Conservation (phyloP, 1,139 yeast species). For the Zhuliangozyma parablackwelliae region DNA sequence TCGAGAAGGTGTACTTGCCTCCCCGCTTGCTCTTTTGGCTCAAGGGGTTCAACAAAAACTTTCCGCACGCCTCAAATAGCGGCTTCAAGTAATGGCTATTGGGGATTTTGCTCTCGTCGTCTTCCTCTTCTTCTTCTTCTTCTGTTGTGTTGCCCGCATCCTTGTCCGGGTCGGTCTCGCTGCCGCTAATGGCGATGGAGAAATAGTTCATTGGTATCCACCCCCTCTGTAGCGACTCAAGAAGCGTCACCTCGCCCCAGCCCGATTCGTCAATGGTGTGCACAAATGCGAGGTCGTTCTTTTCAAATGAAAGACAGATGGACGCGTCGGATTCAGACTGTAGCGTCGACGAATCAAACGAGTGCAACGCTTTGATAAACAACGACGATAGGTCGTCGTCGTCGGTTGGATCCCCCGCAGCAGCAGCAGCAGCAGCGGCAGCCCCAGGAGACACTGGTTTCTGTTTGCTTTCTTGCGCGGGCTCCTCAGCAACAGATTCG, state of each 20-base stretch:
- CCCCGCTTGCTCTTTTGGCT: constrained; percentile 36
- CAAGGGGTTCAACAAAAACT: constrained; percentile 67
- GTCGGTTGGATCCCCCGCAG: constrained; percentile 6
- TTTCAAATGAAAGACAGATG: constrained; percentile 78
- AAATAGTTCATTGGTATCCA: constrained; percentile 98
- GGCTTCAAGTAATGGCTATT: constrained; percentile 51
- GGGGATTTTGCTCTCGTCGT: constrained; percentile 24
- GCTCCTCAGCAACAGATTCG: too few relatives aligned
- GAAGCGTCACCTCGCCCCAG: constrained; percentile 93
- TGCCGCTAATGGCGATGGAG: constrained; percentile 48
- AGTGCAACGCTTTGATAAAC: constrained; percentile 65
- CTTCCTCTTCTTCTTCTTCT: constrained; percentile 14
- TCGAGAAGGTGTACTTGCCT: constrained; percentile 45
- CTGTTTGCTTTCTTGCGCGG: not conserved
- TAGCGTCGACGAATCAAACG: constrained; percentile 69
- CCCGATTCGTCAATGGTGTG: constrained; percentile 91
- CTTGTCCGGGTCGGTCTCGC: constrained; percentile 14
- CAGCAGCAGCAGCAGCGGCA: not conserved
- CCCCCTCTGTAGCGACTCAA: constrained; percentile 71
- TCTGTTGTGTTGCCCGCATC: constrained; percentile 9
- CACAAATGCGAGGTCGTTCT: constrained; percentile 78
- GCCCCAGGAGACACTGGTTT: too few relatives aligned
- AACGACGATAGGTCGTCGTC: constrained; percentile 42
- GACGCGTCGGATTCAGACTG: constrained; percentile 65
- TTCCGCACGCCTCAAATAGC: constrained; percentile 69